A percentile compares a stretch with the other conserved stretches of the same genome.
These are phyloP conservation scores for Berberis vulgaris DNA, from an alignment of 164 flowering plant genomes.

Conservation along the genomic window DNA sequence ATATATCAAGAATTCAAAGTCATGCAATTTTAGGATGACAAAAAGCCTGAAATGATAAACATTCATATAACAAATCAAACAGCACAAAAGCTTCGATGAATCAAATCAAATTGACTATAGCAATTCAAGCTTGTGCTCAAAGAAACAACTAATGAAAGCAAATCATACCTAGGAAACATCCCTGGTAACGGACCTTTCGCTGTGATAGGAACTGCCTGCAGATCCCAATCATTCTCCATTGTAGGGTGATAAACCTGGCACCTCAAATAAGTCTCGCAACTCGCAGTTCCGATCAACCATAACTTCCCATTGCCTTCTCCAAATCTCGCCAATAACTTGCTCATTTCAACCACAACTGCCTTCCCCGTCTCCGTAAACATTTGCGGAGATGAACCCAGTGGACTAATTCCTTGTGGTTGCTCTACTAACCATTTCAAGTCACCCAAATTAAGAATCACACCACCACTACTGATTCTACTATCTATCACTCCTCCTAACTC, in stretches of 20 bases:
- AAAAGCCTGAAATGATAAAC: no score
- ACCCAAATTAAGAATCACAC: conserved; percentile 72
- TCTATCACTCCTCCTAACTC: conserved; percentile 50
- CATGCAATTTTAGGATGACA: no score
- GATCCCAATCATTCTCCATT: conserved; percentile 96
- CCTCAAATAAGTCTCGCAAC: conserved; percentile 90
- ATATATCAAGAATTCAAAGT: no score
- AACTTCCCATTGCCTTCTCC: conserved; percentile 29
- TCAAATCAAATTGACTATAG: background rate
- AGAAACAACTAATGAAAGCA: background rate
- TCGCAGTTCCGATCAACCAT: conserved; percentile 90
- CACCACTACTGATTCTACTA: conserved; percentile 30
- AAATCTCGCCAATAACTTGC: conserved; percentile 48
- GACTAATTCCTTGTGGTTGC: conserved; percentile 36
- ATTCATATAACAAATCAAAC: no score
- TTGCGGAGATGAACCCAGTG: conserved; percentile 25
- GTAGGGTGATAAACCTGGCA: conserved; percentile 84
- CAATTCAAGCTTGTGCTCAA: background rate
- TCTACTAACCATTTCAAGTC: conserved; percentile 93
- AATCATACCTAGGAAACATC: conserved; percentile 62
- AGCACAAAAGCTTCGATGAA: background rate
- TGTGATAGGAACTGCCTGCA: conserved; percentile 80
- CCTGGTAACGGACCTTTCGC: conserved; percentile 53
- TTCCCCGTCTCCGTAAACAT: conserved; percentile 45
- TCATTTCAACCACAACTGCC: conserved; percentile 61